These are phyloP conservation scores for Nitzschia sp. DNA, from an alignment of 108 stramenopile species.

Conservation along the genomic window DNA sequence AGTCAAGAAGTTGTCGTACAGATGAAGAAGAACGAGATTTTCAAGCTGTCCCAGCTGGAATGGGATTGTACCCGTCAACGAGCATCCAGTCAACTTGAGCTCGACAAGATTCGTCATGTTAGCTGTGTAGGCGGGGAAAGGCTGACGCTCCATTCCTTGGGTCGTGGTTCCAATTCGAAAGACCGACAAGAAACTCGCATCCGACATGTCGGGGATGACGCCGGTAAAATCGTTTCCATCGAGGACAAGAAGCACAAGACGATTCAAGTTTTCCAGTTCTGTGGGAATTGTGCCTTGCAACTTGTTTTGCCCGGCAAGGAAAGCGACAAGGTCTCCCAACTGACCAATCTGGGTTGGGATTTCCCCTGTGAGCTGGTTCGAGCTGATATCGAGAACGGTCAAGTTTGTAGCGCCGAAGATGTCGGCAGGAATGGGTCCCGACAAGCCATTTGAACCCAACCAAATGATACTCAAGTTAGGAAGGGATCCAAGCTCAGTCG, in stretches of 20 bases:
- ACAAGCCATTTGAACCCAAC: constrained; percentile 18
- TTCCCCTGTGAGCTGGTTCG: constrained; percentile 39
- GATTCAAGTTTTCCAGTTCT: constrained; percentile 29
- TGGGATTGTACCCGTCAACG: constrained; percentile 29
- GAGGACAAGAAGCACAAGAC: background rate
- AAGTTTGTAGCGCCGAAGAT: constrained; percentile 14
- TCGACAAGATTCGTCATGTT: constrained; percentile 12
- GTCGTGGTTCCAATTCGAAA: background rate
- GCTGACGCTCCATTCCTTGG: constrained; percentile 3
- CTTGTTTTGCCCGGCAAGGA: constrained; percentile 13
- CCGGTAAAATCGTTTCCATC: constrained; percentile 22
- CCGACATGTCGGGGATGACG: constrained; percentile 17
- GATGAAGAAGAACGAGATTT: constrained; percentile 46
- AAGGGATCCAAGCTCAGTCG: constrained; percentile 43
- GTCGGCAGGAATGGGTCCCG: constrained; percentile 19
- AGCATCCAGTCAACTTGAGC: constrained; percentile 18
- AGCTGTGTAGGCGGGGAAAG: constrained; percentile 16
- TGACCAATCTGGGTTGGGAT: constrained; percentile 41
- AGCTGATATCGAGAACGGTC: constrained; percentile 1
- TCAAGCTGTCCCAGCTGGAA: constrained; percentile 9
- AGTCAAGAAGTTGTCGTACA: constrained; percentile 59
- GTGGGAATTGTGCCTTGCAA: constrained; percentile 44
- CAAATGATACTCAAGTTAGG: background rate
- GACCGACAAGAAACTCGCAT: background rate
- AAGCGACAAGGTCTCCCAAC: background rate